Conservation (phyloP, 768 basidiomycete species). For the Suillus bovinus region DNA sequence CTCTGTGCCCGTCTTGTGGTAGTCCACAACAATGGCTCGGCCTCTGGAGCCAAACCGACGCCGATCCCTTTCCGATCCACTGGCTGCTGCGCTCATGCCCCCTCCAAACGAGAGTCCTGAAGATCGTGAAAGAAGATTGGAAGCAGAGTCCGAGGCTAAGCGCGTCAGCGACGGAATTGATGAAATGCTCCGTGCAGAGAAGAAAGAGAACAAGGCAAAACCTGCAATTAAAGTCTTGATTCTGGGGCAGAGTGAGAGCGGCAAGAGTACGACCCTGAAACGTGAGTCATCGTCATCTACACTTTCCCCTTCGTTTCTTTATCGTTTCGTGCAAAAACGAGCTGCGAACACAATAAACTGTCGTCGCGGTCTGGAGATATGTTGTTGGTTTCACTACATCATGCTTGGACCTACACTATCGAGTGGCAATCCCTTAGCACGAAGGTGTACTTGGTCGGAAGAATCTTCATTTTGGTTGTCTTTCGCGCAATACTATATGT, state of each 20-base stretch:
- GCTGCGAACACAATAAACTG: neutral
- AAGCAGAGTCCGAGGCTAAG: conserved; percentile 70
- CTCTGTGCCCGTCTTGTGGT: neutral
- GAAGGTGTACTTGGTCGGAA: neutral
- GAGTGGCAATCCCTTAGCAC: neutral
- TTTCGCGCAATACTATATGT: neutral
- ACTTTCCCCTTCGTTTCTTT: neutral
- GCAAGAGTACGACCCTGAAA: conserved; percentile 86
- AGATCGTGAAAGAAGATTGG: conserved; percentile 64
- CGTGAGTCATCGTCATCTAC: conserved; percentile 61
- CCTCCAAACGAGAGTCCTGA: conserved; percentile 70
- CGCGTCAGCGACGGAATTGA: conserved; percentile 78
- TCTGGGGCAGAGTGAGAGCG: conserved; percentile 87
- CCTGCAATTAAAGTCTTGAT: conserved; percentile 75
- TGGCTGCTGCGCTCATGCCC: conserved; percentile 65
- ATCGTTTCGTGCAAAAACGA: neutral
- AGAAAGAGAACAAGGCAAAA: conserved; percentile 58
- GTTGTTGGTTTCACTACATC: neutral
- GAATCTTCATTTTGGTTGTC: neutral
- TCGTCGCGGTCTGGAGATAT: neutral
- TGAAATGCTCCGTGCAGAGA: conserved; percentile 70
- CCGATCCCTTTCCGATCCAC: conserved; percentile 64
- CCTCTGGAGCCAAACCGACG: conserved; percentile 40
- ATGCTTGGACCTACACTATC: conserved; percentile 7
- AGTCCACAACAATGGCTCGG: conserved; percentile 20